Evolutionary conservation across 1,284 basidiomycete genomes (phyloP), one percentile per base, ranked within the genome.

Genomic region (Cutaneotrichosporon cavernicola): DNA sequence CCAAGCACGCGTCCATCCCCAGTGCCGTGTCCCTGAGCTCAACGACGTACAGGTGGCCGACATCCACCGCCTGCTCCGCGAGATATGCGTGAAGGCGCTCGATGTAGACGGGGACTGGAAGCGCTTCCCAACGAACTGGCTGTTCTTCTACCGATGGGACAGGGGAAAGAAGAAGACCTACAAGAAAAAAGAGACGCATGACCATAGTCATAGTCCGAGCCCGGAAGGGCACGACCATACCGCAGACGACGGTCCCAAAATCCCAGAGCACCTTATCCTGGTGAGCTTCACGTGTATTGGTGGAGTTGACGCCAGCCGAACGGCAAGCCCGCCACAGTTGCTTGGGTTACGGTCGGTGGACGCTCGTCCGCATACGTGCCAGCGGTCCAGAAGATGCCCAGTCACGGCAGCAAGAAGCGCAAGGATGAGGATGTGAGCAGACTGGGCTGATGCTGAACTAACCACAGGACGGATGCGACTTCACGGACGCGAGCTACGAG

Each of bases 331-430:
- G 90, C 89, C 0, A 89, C 88, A 2, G 87, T 93, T 66, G 86
- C 86, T 67, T 92, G 88, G 84, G 76, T 90, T 59, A 90, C 88
- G 0, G 89, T 93, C 10, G 90, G 89, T 5, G 91, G 91, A 1
- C 83, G 91, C 16, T 92, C 91, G 0, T 89, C 89, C 1, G 90
- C 90, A 4, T 88, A 86, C 66, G 87, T 91, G 2, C 76, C 79
- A 10, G 86, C 90, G 74, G 81, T 92, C 3, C 90, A 91, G 72
- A 81, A 81, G 56, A 77, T 84, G 61, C 76, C 80, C 0, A 69
- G 60, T 7, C 43, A 21, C 26, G 16, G 50, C 6, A 36, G 50
- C 50, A 61, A 61, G 43, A 61, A 61, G 40, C 60, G 43, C 30
- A 60, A 60, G 31, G 60, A 40, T 13, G 52, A 61, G 22, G 21